Percentiles rank a stretch among this genome's conserved stretches.
These are phyloP conservation scores for Aspergillus cavernicola DNA, from an alignment of 495 filamentous ascomycete species.

Conservation along the genomic window DNA sequence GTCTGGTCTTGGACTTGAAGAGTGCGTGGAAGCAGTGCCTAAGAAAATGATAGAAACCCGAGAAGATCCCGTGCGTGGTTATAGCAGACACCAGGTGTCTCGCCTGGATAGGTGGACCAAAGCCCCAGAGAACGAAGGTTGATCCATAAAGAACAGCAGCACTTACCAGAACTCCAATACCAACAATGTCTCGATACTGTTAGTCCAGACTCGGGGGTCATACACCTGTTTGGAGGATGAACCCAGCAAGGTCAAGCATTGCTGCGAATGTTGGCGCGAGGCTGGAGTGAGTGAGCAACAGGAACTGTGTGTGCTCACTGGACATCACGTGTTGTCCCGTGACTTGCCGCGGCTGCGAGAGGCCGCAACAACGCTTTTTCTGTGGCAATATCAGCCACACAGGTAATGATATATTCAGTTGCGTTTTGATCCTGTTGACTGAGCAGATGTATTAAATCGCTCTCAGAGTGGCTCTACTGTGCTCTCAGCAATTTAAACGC, in stretches of 20 bases:
- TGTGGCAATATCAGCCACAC: constrained; percentile 13
- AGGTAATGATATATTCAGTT: too few species aligned
- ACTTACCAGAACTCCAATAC: constrained; percentile 2
- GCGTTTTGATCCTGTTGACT: too few species aligned
- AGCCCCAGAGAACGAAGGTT: constrained; percentile 1
- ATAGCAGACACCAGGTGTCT: constrained; percentile 24
- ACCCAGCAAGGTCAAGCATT: neutral
- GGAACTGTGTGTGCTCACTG: constrained; percentile 9
- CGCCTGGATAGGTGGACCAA: constrained; percentile 6
- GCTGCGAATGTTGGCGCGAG: neutral
- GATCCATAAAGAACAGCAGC: neutral
- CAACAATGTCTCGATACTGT: neutral
- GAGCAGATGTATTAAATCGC: neutral
- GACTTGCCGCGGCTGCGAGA: neutral
- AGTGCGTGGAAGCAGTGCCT: constrained; percentile 46
- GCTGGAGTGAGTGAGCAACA: constrained; percentile 12
- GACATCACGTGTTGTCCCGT: constrained; percentile 9
- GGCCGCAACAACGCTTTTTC: too few species aligned
- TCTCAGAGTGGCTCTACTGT: neutral
- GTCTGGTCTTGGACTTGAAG: neutral
- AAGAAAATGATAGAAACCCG: constrained; percentile 22
- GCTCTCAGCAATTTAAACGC: too few species aligned
- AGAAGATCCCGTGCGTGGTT: constrained; percentile 37
- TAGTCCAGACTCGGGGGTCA: neutral
- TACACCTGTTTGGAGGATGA: neutral